A percentile compares a stretch with the other conserved stretches of the same genome.
phyloP scores from a whole-genome alignment of 2,329 filamentous ascomycete species.

The Acephala macrosclerotiorum region DNA sequence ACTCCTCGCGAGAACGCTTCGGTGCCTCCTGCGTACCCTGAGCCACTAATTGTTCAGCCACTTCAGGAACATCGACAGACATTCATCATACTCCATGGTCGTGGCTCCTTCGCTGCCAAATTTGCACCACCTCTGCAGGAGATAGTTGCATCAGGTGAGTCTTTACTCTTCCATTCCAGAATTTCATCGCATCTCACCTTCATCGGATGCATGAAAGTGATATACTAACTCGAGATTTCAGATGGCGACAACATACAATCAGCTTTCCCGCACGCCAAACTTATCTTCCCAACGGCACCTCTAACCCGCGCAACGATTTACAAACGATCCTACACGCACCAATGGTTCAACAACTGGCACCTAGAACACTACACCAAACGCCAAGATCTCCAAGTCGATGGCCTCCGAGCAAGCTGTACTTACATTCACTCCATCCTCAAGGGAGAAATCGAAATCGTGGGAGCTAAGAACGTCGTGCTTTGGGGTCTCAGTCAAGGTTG shows the following conservation, averaged over 20 bases:
- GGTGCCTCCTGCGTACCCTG: constrained; percentile 23
- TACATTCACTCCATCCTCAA: constrained; percentile 50
- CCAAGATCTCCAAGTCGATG: constrained; percentile 46
- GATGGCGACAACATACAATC: constrained; percentile 39
- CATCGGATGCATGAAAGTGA: too few species aligned
- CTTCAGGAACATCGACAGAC: constrained; percentile 49
- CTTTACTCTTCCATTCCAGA: too few species aligned
- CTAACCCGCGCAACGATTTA: constrained; percentile 49
- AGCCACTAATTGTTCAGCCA: constrained; percentile 27
- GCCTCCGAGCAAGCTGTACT: constrained; percentile 51
- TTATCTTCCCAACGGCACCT: constrained; percentile 59
- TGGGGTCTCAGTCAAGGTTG: constrained; percentile 63
- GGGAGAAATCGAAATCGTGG: constrained; percentile 48
- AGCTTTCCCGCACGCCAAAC: constrained; percentile 52
- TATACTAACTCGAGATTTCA: constrained; percentile 16
- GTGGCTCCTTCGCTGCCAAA: constrained; percentile 50
- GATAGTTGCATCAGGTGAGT: constrained; percentile 23
- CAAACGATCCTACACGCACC: constrained; percentile 48
- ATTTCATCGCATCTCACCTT: too few species aligned
- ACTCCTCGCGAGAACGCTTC: not conserved
- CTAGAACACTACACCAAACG: constrained; percentile 40
- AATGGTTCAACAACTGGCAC: constrained; percentile 56
- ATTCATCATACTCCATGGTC: constrained; percentile 58
- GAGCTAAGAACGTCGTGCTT: constrained; percentile 51
- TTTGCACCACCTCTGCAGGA: constrained; percentile 51